A percentile compares a stretch with the other conserved stretches of the same genome.
phyloP scores from a whole-genome alignment of 805 yeast genomes.

The Starmerella vitae region DNA sequence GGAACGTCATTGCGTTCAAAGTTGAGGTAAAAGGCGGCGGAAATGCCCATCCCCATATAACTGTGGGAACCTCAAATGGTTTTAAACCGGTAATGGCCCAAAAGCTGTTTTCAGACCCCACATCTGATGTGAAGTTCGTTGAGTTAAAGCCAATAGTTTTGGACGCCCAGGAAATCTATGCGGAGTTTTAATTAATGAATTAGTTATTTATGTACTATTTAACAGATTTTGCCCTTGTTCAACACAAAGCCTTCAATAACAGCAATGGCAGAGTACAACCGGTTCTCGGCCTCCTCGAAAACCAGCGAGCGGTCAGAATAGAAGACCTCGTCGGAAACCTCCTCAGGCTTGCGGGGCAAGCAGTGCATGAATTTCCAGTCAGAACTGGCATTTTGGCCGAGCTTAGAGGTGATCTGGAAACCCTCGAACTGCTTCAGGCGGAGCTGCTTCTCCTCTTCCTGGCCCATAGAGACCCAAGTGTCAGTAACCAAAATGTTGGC shows the following conservation, averaged over 20 bases:
- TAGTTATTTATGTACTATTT: not conserved
- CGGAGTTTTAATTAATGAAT: not conserved
- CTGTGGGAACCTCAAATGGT: constrained; percentile 37
- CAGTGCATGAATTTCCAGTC: constrained; percentile 95
- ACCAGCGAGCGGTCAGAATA: constrained; percentile 74
- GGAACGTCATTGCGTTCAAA: constrained; percentile 40
- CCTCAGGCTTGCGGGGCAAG: constrained; percentile 88
- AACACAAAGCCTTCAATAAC: constrained; percentile 80
- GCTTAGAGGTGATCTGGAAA: constrained; percentile 62
- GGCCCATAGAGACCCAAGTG: constrained; percentile 97
- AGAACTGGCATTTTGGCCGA: constrained; percentile 43
- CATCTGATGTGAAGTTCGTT: not conserved
- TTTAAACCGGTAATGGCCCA: constrained; percentile 4
- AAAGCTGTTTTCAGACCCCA: constrained; percentile 6
- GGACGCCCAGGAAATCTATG: constrained; percentile 2
- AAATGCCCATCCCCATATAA: constrained; percentile 50
- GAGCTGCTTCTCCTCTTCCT: constrained; percentile 61
- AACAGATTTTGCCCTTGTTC: constrained; percentile 45
- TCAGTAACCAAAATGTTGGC: constrained; percentile 87
- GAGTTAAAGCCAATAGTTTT: not conserved
- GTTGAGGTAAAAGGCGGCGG: constrained; percentile 33
- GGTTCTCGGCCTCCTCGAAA: constrained; percentile 90
- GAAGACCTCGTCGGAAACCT: constrained; percentile 86
- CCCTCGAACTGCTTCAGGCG: constrained; percentile 74
- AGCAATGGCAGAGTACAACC: constrained; percentile 92